Evolutionary conservation across 768 basidiomycete genomes (phyloP).

Genomic region (Mrakia gelida): DNA sequence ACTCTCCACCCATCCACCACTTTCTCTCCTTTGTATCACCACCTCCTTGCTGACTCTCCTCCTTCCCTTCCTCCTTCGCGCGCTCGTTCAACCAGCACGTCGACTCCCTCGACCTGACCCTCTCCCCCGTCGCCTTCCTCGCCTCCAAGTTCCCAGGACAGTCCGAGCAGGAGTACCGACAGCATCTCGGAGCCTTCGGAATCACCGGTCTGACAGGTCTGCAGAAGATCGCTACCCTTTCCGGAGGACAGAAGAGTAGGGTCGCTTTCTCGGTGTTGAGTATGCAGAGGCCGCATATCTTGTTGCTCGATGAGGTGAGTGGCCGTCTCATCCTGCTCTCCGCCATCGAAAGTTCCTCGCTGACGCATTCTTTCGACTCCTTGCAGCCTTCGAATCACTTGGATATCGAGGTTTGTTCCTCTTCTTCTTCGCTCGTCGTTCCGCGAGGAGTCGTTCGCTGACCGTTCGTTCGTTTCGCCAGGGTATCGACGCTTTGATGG

Average conservation of each 20-base stretch:
- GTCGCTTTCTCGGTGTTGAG: constrained; percentile 47
- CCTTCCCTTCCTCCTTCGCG: not conserved
- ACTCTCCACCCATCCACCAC: too few relatives aligned
- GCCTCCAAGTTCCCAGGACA: constrained; percentile 88
- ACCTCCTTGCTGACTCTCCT: not conserved
- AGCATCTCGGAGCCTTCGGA: constrained; percentile 91
- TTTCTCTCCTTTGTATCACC: not conserved
- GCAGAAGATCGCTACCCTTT: constrained; percentile 83
- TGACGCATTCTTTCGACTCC: too few relatives aligned
- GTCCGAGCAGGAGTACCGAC: constrained; percentile 93
- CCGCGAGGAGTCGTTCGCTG: constrained; percentile 15
- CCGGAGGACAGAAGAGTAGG: constrained; percentile 40
- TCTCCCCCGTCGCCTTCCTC: constrained; percentile 92
- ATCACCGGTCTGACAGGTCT: constrained; percentile 87
- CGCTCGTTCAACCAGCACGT: constrained; percentile 76
- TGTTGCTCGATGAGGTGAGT: constrained; percentile 85
- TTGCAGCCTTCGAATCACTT: constrained; percentile 84
- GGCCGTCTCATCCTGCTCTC: not conserved
- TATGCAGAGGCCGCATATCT: constrained; percentile 80
- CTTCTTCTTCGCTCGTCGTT: not conserved
- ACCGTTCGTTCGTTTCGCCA: not conserved
- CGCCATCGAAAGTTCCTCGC: too few relatives aligned
- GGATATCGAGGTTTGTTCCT: constrained; percentile 74
- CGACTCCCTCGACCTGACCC: constrained; percentile 72
- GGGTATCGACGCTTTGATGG: constrained; percentile 92